Evolutionary conservation across 208 protist genomes (phyloP).

Genomic region (Leishmania turanica): DNA sequence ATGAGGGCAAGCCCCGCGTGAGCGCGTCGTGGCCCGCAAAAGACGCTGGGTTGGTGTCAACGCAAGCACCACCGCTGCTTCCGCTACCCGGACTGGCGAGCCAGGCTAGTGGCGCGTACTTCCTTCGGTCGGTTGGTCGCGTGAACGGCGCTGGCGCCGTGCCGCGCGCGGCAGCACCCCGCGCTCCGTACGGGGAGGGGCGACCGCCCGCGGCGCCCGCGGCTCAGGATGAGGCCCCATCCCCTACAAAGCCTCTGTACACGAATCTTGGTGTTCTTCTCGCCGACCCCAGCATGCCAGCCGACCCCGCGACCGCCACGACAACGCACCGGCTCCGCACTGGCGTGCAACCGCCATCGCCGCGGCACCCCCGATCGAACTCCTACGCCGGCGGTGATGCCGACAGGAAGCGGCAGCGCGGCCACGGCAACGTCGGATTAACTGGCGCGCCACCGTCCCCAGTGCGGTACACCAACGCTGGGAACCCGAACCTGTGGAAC

Average conservation of each 20-base stretch:
- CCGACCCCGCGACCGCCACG: not conserved
- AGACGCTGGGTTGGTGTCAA: not conserved
- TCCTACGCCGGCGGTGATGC: not conserved
- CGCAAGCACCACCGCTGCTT: not conserved
- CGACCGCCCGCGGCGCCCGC: not conserved
- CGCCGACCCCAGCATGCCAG: not conserved
- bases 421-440: not conserved
- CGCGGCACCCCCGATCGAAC: not conserved
- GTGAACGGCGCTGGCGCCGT: not conserved
- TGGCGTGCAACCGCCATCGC: not conserved
- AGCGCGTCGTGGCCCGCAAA: constrained; percentile 10
- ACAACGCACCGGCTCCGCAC: not conserved
- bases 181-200: not conserved
- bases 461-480: constrained; percentile 33
- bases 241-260: constrained; percentile 9
- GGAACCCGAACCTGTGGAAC: constrained; percentile 25
- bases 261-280: constrained; percentile 13
- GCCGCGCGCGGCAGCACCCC: not conserved
- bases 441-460: not conserved
- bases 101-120: not conserved
- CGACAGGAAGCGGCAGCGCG: not conserved
- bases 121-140: not conserved
- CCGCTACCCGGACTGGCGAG: not conserved
- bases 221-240: not conserved
- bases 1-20: constrained; percentile 36